These are phyloP conservation scores for Termitomyces sp. DNA, from an alignment of 768 basidiomycete genomes.

Conservation along the genomic window DNA sequence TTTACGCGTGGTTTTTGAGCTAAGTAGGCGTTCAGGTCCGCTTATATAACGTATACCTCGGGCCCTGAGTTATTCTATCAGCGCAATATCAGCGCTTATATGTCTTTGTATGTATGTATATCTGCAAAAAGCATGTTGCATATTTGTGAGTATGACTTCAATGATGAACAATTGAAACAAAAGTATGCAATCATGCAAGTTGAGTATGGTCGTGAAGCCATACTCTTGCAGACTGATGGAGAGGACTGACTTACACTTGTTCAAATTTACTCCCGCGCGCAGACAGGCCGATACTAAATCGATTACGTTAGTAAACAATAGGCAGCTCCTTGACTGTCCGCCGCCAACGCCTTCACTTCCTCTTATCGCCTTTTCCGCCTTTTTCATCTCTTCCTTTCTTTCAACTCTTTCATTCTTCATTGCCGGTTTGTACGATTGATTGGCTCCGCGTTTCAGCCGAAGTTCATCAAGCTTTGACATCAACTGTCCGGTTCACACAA, in stretches of 20 bases:
- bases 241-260: no score
- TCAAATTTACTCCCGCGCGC: not conserved
- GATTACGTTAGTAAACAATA: slow-evolving; percentile 1
- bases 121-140: not conserved
- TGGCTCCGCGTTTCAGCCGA: not conserved
- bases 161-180: not conserved
- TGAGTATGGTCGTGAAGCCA: not conserved
- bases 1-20: no score
- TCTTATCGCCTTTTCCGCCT: not conserved
- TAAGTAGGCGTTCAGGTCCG: not conserved
- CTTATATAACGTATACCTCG: not conserved
- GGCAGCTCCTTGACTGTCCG: not conserved
- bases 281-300: not conserved
- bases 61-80: no score
- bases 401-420: not conserved
- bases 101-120: not conserved
- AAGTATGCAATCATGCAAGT: not conserved
- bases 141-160: not conserved
- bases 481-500: not conserved
- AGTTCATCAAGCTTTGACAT: slow-evolving; percentile 4
- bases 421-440: not conserved
- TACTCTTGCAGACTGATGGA: slow-evolving; percentile 2
- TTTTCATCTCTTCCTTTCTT: not conserved
- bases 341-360: not conserved
- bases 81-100: not conserved